Conservation (phyloP, 2,329 filamentous ascomycete genomes). For the Dothidotthia symphoricarpi region DNA sequence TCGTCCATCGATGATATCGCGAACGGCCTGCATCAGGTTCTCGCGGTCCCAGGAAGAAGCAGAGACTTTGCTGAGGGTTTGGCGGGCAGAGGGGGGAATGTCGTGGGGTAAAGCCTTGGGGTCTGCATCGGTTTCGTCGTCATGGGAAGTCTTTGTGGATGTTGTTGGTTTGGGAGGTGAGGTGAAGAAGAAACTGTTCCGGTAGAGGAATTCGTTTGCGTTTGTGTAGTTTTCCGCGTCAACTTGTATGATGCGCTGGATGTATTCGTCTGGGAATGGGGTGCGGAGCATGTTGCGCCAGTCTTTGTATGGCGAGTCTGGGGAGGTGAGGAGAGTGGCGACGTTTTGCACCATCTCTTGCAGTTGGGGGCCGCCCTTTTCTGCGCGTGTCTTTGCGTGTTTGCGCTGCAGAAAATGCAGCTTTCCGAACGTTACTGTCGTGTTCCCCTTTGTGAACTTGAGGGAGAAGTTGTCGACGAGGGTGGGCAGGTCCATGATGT, state of each 20-base stretch:
- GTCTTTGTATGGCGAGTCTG: conserved; percentile 25
- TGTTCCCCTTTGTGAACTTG: conserved; percentile 88
- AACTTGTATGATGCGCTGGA: conserved; percentile 52
- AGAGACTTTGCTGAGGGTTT: conserved; percentile 2
- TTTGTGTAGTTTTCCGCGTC: conserved; percentile 60
- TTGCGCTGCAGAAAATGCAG: conserved; percentile 74
- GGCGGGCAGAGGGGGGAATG: not conserved
- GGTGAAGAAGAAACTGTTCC: conserved; percentile 62
- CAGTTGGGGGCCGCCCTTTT: conserved; percentile 45
- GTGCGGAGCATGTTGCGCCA: conserved; percentile 24
- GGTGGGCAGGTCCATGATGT: conserved; percentile 68
- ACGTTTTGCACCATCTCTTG: conserved; percentile 40
- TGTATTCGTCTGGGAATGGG: conserved; percentile 45
- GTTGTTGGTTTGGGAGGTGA: conserved; percentile 22
- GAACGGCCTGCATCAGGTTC: conserved; percentile 23
- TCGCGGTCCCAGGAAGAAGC: conserved; percentile 24
- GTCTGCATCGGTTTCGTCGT: not conserved
- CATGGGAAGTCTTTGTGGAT: conserved; percentile 7
- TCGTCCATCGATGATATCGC: conserved; percentile 29
- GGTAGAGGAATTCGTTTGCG: conserved; percentile 54
- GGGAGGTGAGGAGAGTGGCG: conserved; percentile 28
- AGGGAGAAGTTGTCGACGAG: conserved; percentile 75
- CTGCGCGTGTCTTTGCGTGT: conserved; percentile 57
- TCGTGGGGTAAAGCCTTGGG: too few relatives aligned
- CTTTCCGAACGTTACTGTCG: conserved; percentile 77